Evolutionary conservation across 176 grass and related monocot species (phyloP), one percentile per base, ranked within the genome.

Genomic region (Oryza meridionalis): DNA sequence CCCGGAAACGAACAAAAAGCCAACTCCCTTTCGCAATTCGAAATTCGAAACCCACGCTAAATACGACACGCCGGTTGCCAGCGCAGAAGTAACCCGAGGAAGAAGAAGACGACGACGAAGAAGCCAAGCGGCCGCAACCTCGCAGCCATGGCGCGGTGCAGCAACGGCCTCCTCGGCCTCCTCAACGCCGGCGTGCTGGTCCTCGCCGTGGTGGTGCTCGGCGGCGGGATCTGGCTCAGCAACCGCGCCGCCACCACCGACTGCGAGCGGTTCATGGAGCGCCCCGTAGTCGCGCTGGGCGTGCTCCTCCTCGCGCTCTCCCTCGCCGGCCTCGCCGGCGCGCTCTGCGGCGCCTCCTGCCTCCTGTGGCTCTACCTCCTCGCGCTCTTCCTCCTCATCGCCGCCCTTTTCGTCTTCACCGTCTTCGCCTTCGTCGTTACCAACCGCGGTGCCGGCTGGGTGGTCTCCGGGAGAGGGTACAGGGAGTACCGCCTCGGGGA

Each of bases 311-410:
- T 99, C 2, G 62, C 73, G 15, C 83, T 96, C 32, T 92, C 96
- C 47, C 58, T 94, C 27, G 89, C 88, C 2, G 96, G 96, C 5
- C 65, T 99, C 0, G 85, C 94, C 7, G 89, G 93, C 0, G 83
- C 89, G 14, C 94, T 94, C 78, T 96, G 93, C 83, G 58, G 89
- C 6, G 81, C 87, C 2, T 96, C 91, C 46, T 96, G 91, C 85
- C 81, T 98, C 11, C 91, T 99, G 29, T 99, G 93, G 93, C 70
- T 96, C 70, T 98, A 98, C 85, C 96, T 98, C 73, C 64, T 95
- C 65, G 91, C 86, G 58, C 92, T 98, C 66, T 96, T 98, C 87
- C 3, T 95, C 58, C 91, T 98, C 89, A 94, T 98, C 59, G 65
- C 88, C 6, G 84, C 89, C 29, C 84, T 98, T 37, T 85, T 95